Conservation (phyloP, 2,329 filamentous ascomycete genomes). For the Trichoderma koningiopsis region DNA sequence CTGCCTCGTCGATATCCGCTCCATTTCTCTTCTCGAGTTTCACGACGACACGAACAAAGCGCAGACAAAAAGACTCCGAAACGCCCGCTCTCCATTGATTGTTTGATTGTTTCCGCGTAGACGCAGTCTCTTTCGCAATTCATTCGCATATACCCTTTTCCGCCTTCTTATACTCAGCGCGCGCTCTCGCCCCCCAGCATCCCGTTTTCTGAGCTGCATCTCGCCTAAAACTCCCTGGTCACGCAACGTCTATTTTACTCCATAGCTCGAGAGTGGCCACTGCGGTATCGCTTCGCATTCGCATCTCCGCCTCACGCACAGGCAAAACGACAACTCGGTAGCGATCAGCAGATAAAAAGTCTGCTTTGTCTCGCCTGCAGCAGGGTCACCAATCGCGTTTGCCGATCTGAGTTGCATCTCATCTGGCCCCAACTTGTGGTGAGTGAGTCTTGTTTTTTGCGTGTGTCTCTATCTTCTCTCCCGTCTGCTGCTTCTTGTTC, state of each 20-base stretch:
- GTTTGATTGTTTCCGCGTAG: background rate
- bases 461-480: background rate
- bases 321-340: constrained; percentile 8
- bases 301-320: background rate
- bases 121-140: background rate
- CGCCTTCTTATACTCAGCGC: background rate
- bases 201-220: background rate
- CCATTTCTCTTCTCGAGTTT: background rate
- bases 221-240: background rate
- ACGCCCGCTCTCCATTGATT: background rate
- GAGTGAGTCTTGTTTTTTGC: constrained; percentile 3
- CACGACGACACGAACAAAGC: background rate
- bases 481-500: background rate
- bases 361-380: background rate
- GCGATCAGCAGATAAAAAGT: constrained; percentile 9
- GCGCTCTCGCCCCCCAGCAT: constrained; percentile 4
- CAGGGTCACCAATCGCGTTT: background rate
- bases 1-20: background rate
- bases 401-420: background rate
- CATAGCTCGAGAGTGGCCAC: background rate
- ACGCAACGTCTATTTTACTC: background rate
- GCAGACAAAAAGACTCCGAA: background rate
- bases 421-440: background rate
- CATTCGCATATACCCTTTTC: constrained; percentile 9
- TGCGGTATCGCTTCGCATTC: background rate